Conservation (phyloP, 768 basidiomycete species). For the Russula brevipes region DNA sequence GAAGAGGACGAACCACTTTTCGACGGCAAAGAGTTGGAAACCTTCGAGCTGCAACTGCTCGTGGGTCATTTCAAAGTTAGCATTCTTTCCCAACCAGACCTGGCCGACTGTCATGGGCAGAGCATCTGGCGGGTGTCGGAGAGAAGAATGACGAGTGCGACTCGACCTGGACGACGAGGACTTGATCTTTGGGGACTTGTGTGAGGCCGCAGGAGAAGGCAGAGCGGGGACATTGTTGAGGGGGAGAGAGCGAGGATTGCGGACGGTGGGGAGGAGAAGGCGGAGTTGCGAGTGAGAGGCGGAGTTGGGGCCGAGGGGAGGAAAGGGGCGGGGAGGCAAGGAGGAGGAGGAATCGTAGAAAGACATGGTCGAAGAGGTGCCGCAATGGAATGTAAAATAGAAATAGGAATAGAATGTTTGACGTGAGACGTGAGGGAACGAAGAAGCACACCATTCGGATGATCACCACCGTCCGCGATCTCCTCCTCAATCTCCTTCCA, state of each 20-base stretch:
- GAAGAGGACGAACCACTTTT: slow-evolving; percentile 57
- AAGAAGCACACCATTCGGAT: too few relatives aligned
- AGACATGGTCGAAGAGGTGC: neutral
- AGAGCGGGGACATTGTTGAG: neutral
- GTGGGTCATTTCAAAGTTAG: slow-evolving; percentile 46
- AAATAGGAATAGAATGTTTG: too few relatives aligned
- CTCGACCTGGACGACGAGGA: slow-evolving; percentile 8
- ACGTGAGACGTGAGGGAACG: too few relatives aligned
- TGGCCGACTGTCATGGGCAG: slow-evolving; percentile 14
- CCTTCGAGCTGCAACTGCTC: slow-evolving; percentile 49
- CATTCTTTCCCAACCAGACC: slow-evolving; percentile 43
- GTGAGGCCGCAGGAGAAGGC: neutral
- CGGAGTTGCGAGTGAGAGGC: neutral
- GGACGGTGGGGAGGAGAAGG: slow-evolving; percentile 25
- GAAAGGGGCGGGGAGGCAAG: neutral
- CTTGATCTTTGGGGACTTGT: slow-evolving; percentile 20
- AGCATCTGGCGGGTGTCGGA: neutral
- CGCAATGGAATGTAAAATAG: too few relatives aligned
- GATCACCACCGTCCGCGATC: neutral
- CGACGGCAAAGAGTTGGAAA: slow-evolving; percentile 82
- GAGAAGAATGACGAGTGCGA: slow-evolving; percentile 20
- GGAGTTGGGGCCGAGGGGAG: too few relatives aligned
- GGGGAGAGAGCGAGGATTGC: slow-evolving; percentile 3
- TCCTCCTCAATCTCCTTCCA: neutral
- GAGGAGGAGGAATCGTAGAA: slow-evolving; percentile 6